Percentiles rank a stretch among this genome's conserved stretches.
Evolutionary conservation across 192 early-diverging fungal species (phyloP).

Genomic region (Dimargaris verticillata): DNA sequence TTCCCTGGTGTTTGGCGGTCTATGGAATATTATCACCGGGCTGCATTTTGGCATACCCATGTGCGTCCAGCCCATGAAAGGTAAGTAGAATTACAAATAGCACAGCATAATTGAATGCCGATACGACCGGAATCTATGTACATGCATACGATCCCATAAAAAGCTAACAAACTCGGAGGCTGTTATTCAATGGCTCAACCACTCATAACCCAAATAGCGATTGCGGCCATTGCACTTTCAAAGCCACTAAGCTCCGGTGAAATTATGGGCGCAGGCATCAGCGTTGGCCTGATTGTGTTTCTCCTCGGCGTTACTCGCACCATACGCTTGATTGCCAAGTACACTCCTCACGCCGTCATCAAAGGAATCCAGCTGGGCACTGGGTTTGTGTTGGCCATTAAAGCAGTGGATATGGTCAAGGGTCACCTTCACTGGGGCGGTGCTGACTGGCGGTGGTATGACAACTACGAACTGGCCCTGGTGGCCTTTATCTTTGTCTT

Average conservation of each 20-base stretch:
- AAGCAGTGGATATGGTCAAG: conserved; percentile 44
- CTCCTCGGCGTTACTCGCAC: conserved; percentile 50
- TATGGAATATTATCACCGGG: conserved; percentile 75
- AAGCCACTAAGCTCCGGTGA: conserved; percentile 49
- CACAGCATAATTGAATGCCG: too few species aligned
- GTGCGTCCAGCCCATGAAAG: conserved; percentile 89
- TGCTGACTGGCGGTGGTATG: conserved; percentile 39
- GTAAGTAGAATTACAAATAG: conserved; percentile 21
- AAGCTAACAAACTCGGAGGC: too few species aligned
- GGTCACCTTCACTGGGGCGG: conserved; percentile 34
- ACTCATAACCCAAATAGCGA: conserved; percentile 24
- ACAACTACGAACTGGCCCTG: conserved; percentile 58
- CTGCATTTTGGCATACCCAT: conserved; percentile 65
- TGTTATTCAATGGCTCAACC: too few species aligned
- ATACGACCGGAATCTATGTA: too few species aligned
- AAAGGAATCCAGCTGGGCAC: conserved; percentile 67
- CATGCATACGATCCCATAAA: too few species aligned
- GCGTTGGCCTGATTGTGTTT: conserved; percentile 44
- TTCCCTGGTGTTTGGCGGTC: conserved; percentile 71
- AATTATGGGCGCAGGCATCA: conserved; percentile 53
- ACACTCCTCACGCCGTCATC: conserved; percentile 55
- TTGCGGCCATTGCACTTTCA: conserved; percentile 63
- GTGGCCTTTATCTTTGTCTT: conserved; percentile 51
- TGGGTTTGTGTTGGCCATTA: conserved; percentile 47
- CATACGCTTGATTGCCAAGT: conserved; percentile 44